Evolutionary conservation across 257 asterid species (phyloP), one percentile per base, ranked within the genome.

Genomic region (Nicotiana noctiflora): DNA sequence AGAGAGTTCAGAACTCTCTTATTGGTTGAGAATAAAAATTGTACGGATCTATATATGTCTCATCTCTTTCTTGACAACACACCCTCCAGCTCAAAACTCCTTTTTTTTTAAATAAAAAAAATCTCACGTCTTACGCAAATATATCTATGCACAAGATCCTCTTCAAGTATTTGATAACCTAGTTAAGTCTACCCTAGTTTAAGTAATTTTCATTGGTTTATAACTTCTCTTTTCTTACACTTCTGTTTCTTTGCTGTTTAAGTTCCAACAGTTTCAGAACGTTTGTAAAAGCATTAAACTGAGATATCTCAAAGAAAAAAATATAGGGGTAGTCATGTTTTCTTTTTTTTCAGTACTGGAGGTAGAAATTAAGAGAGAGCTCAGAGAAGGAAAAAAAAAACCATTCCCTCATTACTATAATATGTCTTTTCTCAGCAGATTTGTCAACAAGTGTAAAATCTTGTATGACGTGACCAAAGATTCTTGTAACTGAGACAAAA

Each of bases 401-500:
- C 79, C 61, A 23, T 74, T 25, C 56, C 61, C 23, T 44, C 55
- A 79, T 44, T 59, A 44, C 70, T 23, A 44, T 25, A 55, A 32
- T 78, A 52, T 81, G 60, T 81, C 84, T 83, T 89, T 78, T 84
- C 86, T 85, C 90, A 79, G 68, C 91, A 80, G 76, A 81, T 79
- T 85, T 82, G 87, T 88, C 84, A 82, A 88, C 88, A 91, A 86
- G 88, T 83, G 89, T 89, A 85, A 89, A 86, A 89, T 90, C 92
- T 56, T 87, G 89, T 82, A 40, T 91, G 96, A 90, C 92, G 90
- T 87, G 92, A 89, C 86, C 83, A 90, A 91, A 94, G 91, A 90
- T 94, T 91, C 92, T 90, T 84, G 84, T 46, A 83, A 62, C 84
- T 59, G 75, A 80, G 77, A 85, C 75, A 81, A 82, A 86, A 86